Evolutionary conservation across 1,284 basidiomycete genomes (phyloP), one percentile per base, ranked within the genome.

Genomic region (Rugiboletus extremiorientalis): DNA sequence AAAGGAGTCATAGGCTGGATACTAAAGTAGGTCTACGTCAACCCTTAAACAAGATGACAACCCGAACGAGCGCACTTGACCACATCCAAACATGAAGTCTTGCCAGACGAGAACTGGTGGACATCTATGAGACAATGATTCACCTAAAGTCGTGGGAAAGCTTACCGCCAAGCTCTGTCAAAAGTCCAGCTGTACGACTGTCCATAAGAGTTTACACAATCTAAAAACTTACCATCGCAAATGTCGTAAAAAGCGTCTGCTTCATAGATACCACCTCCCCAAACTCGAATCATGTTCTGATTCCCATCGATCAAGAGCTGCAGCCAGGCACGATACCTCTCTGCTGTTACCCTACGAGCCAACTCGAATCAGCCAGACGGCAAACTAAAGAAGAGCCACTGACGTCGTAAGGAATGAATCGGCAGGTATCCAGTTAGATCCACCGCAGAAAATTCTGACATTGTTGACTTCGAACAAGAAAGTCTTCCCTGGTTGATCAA

Each of bases 381-480:
- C 27, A 44, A 55, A 37, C 55, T 33, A 23, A 38, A 36, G 38
- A 42, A 52, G n/a, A 56, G 49, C 4, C 20, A 74, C 80, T 40
- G 56, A 89, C 85, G 83, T 88, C 3, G 94, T 94, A 42, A 95
- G 74, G 74, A 96, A 93, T 6, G 85, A 91, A 70, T 96, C 92
- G 0, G 89, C 89, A 5, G 94, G 94, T 64, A 96, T 96, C 94
- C 94, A 96, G 71, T 96, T 96, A 4, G 90, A 91, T 43, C 91
- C 93, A 60, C 92, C 94, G 65, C 88, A 89, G 70, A 96, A 97
- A n/a, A 96, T 80, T 44, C 89, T 79, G 59, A 91, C 76, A 50
- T 91, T 91, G 72, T 96, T 96, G 66, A 96, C 81, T 70, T 94
- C 88, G 71, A 97, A 97, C 38, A 93, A 72, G 79, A 96, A 96